Percentiles rank a stretch among this genome's conserved stretches.
phyloP scores from a whole-genome alignment of 192 early-diverging fungal species.

The Podila clonocystis region DNA sequence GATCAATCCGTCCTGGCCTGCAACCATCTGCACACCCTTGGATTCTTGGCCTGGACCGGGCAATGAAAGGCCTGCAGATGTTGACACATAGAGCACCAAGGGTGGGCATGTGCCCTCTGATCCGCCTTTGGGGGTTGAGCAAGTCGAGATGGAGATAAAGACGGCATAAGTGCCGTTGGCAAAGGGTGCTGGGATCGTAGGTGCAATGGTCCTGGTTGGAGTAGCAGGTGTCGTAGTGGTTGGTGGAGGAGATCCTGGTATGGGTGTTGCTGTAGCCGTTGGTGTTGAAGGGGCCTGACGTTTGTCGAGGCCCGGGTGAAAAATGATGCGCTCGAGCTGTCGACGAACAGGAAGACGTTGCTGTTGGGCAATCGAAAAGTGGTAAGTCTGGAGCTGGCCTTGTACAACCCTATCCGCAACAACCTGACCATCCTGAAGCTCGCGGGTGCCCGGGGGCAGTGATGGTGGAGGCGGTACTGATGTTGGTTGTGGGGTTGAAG shows the following conservation, averaged over 20 bases:
- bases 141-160: conserved; percentile 46
- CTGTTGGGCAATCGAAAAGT: conserved; percentile 32
- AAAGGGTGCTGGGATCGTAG: conserved; percentile 23
- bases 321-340: conserved; percentile 41
- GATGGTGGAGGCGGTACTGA: conserved; percentile 10
- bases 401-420: conserved; percentile 38
- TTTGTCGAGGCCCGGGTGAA: conserved; percentile 17
- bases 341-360: conserved; percentile 24
- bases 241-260: background rate
- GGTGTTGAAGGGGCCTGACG: conserved; percentile 4
- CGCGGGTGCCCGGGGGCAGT: conserved; percentile 39
- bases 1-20: conserved; percentile 26
- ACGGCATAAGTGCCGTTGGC: conserved; percentile 38
- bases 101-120: conserved; percentile 9
- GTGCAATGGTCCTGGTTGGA: conserved; percentile 28
- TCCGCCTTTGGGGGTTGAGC: conserved; percentile 23
- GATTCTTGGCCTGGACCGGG: conserved; percentile 46
- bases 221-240: background rate
- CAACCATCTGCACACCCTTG: conserved; percentile 3
- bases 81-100: conserved; percentile 27
- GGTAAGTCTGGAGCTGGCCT: conserved; percentile 43
- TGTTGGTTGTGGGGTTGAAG: conserved; percentile 4
- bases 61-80: conserved; percentile 24
- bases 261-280: background rate
- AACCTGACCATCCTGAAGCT: conserved; percentile 31